Base-by-base conservation (phyloP, 1,139 yeast species). In the Geotrichum europaeum region DNA sequence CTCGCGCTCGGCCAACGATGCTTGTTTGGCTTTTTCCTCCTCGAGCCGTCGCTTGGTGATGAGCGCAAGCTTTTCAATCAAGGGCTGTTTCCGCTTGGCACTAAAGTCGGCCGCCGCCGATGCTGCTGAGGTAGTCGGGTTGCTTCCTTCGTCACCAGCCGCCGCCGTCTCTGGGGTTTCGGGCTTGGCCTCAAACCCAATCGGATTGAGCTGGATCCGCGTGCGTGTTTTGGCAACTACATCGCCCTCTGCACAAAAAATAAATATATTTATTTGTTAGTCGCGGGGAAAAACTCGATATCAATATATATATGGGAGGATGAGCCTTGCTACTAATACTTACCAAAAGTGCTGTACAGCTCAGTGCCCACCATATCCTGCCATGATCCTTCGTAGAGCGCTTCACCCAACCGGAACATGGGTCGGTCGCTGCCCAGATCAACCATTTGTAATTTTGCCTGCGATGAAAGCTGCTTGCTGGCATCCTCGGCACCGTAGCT, bases 281-380 rank as follows among this genome's bases (percentile, higher is more conserved):
- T 34, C 40, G 9, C 34, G 9, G n/a, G n/a, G 9, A 34, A 13
- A 55, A 60, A 59, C 60, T 24, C 55, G 59, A 36, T n/a, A 24
- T 13, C n/a, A 10, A 18, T 15, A 15, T 20, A 36, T 53, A 53
- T 12, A 24, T 24, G 25, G 25, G 2, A 24, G 25, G 25, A 3
- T 24, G 3, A n/a, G 18, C 32, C 18, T 12, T 13, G 7, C 20
- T 15, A 4, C n/a, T 20, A 13, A 40, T n/a, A 56, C 63, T 49
- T 55, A 61, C 63, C 60, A 52, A 53, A 56, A 24, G 66, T 64
- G 15, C 75, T 68, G 57, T 82, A 60, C 63, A 94, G 75, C 68
- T 92, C 97, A 0, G 96, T 87, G 0, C 99, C 99, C 1, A 89
- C 85, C 13, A 89, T 74, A 62, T 82, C 82, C 56, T 81, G 79